phyloP scores from a whole-genome alignment of 257 asterid genomes.

The Nyctanthes arbortristis region DNA sequence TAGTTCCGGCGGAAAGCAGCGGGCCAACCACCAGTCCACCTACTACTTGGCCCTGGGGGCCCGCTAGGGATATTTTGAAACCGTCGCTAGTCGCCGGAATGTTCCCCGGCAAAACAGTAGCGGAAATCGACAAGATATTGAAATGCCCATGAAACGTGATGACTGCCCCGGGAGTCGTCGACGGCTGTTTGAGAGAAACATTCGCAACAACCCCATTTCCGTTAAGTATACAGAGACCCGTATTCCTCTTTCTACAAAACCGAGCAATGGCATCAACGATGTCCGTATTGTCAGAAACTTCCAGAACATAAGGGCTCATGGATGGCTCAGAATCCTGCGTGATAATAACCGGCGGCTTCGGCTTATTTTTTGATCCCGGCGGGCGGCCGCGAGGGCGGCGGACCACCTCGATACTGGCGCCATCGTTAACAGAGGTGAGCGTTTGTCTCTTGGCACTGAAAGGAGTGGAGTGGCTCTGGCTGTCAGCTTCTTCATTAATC shows the following conservation, averaged over 20 bases:
- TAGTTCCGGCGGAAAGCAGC: conserved; percentile 55
- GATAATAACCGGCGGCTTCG: conserved; percentile 59
- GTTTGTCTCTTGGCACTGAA: not conserved
- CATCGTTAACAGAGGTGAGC: conserved; percentile 42
- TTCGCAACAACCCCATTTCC: conserved; percentile 59
- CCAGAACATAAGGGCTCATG: conserved; percentile 76
- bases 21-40: conserved; percentile 82
- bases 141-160: conserved; percentile 79
- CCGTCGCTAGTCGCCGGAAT: conserved; percentile 24
- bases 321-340: conserved; percentile 54
- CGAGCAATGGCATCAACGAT: conserved; percentile 39
- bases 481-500: not conserved
- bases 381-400: conserved; percentile 91
- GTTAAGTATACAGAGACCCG: conserved; percentile 56
- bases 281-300: conserved; percentile 58
- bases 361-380: conserved; percentile 73
- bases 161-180: conserved; percentile 54
- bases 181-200: conserved; percentile 67
- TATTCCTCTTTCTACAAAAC: conserved; percentile 50
- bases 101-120: conserved; percentile 49
- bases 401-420: conserved; percentile 65
- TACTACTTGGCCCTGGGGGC: conserved; percentile 83
- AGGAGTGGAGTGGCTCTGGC: not conserved
- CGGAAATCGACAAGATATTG: conserved; percentile 70
- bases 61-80: conserved; percentile 64